Evolutionary conservation across 805 yeast genomes (phyloP).

Genomic region (Candida ipomoeae): DNA sequence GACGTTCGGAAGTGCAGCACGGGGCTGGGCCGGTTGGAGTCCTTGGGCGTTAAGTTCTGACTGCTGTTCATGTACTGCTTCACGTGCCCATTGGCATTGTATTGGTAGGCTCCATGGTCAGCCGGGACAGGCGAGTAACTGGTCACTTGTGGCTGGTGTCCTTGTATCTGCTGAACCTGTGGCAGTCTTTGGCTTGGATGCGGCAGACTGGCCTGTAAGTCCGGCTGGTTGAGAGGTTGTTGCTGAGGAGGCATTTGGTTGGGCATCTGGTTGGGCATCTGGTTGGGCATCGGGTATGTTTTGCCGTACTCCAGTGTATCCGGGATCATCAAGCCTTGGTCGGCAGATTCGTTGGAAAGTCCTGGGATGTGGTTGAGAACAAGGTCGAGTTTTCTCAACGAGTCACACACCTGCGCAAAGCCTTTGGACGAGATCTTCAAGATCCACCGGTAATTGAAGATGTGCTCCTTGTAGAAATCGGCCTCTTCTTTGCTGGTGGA

Average conservation of each 20-base stretch:
- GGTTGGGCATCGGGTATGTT: constrained; percentile 4
- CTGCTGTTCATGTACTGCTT: background rate
- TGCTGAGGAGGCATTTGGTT: constrained; percentile 15
- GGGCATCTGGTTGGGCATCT: constrained; percentile 5
- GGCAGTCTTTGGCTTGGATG: constrained; percentile 2
- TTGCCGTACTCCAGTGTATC: constrained; percentile 24
- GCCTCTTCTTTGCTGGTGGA: constrained; percentile 59
- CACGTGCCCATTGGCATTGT: constrained; percentile 4
- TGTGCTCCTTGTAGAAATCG: constrained; percentile 57
- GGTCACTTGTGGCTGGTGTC: background rate
- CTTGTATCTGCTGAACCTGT: background rate
- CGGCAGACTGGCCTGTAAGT: background rate
- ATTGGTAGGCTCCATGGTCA: constrained; percentile 2
- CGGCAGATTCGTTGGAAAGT: constrained; percentile 38
- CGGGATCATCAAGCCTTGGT: constrained; percentile 35
- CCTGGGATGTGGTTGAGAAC: constrained; percentile 76
- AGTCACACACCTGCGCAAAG: constrained; percentile 74
- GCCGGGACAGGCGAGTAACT: background rate
- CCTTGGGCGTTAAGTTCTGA: constrained; percentile 2
- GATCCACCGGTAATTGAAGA: constrained; percentile 73
- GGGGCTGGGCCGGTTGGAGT: constrained; percentile 8
- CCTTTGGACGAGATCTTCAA: constrained; percentile 70
- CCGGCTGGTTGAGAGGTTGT: background rate
- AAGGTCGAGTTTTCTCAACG: constrained; percentile 66
- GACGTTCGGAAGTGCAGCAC: constrained; percentile 6